Conservation (phyloP, 768 basidiomycete species). For the Dioszegia aurantiaca region DNA sequence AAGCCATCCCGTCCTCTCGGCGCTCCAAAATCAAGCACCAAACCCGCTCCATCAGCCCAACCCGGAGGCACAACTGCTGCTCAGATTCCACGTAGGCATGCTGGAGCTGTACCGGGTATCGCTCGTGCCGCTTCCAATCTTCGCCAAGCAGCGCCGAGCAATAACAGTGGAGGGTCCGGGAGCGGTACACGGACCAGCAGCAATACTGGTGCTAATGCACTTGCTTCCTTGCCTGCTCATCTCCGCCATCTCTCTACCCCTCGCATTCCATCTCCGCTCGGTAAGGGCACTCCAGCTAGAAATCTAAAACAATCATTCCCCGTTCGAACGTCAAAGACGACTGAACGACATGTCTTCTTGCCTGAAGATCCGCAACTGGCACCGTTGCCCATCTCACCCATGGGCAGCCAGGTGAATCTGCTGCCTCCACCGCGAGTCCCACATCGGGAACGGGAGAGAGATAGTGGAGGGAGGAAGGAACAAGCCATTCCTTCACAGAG, state of each 20-base stretch:
- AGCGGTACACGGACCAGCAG: neutral
- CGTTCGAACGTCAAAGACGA: constrained; percentile 77
- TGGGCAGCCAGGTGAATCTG: constrained; percentile 34
- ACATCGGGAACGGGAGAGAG: constrained; percentile 3
- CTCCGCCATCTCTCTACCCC: constrained; percentile 45
- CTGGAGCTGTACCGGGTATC: constrained; percentile 49
- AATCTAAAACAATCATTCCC: constrained; percentile 43
- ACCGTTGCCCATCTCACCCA: constrained; percentile 56
- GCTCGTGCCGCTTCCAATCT: constrained; percentile 49
- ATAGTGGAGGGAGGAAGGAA: constrained; percentile 7
- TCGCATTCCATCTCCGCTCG: constrained; percentile 47
- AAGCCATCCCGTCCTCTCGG: constrained; percentile 34
- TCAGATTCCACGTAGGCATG: constrained; percentile 38
- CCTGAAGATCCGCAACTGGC: constrained; percentile 86
- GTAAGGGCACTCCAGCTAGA: constrained; percentile 46
- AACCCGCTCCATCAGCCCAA: constrained; percentile 20
- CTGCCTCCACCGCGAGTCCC: constrained; percentile 22
- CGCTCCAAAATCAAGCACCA: constrained; percentile 20
- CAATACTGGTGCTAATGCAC: constrained; percentile 17
- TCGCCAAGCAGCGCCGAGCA: constrained; percentile 32
- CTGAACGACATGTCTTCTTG: constrained; percentile 82
- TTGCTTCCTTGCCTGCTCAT: constrained; percentile 48
- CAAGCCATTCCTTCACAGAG: constrained; percentile 4
- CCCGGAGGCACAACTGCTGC: constrained; percentile 28
- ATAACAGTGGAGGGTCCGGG: neutral